Conservation (phyloP, 2,329 filamentous ascomycete genomes). For the Aspergillus viridinutans region DNA sequence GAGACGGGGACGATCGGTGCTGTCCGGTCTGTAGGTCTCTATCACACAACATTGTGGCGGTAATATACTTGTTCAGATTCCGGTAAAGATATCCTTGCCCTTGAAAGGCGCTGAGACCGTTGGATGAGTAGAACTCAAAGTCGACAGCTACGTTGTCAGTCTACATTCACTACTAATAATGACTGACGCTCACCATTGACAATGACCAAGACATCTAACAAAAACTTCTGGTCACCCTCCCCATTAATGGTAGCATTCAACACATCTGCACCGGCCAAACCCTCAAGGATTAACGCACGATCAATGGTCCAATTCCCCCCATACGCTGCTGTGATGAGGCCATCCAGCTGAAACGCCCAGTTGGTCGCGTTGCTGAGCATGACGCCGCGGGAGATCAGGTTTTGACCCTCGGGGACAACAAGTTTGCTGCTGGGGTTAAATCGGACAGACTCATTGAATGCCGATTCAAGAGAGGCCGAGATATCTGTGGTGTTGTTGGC, state of each 20-base stretch:
- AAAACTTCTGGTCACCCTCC: conserved; percentile 28
- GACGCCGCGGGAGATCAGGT: conserved; percentile 23
- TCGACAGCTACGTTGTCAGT: conserved; percentile 20
- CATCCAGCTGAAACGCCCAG: conserved; percentile 34
- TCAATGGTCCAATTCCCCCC: conserved; percentile 23
- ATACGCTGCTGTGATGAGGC: conserved; percentile 30
- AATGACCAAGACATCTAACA: conserved; percentile 28
- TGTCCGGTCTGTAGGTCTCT: background rate
- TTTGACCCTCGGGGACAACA: conserved; percentile 25
- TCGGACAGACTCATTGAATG: conserved; percentile 24
- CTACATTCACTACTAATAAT: too few species aligned
- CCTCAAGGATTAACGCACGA: conserved; percentile 27
- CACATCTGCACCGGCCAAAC: conserved; percentile 22
- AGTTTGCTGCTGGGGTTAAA: conserved; percentile 20
- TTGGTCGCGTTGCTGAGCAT: conserved; percentile 27
- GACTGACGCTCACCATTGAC: conserved; percentile 20
- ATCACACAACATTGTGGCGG: background rate
- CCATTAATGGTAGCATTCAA: conserved; percentile 31
- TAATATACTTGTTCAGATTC: conserved; percentile 24
- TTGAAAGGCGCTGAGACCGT: conserved; percentile 30
- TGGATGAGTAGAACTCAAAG: conserved; percentile 35
- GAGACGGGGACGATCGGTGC: conserved; percentile 18
- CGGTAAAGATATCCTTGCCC: conserved; percentile 34
- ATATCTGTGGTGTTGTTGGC: conserved; percentile 31
- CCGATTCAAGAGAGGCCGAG: conserved; percentile 21